A percentile compares a stretch with the other conserved stretches of the same genome.
phyloP scores from a whole-genome alignment of 1,139 yeast genomes.

The Yamadazyma diospyri region DNA sequence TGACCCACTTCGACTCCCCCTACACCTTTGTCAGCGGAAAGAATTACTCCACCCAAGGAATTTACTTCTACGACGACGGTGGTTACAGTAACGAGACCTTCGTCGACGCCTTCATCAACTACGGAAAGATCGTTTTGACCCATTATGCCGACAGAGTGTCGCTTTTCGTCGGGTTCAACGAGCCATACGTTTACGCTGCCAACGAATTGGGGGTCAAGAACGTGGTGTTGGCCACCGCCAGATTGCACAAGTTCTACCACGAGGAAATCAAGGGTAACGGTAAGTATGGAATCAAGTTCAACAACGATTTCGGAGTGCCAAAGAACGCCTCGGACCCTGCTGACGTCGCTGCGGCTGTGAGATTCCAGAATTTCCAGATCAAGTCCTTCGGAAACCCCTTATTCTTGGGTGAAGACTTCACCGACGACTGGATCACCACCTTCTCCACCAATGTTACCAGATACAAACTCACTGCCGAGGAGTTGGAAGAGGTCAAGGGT shows the following conservation, averaged over 20 bases:
- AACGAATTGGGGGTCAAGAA: conserved; percentile 22
- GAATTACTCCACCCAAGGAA: neutral
- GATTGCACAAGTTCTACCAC: conserved; percentile 25
- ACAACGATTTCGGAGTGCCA: conserved; percentile 19
- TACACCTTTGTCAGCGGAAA: conserved; percentile 17
- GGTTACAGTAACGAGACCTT: conserved; percentile 25
- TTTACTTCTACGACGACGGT: conserved; percentile 14
- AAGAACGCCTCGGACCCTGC: conserved; percentile 15
- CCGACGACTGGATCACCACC: conserved; percentile 21
- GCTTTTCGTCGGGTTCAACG: conserved; percentile 31
- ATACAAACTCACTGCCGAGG: conserved; percentile 22
- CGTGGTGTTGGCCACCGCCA: conserved; percentile 26
- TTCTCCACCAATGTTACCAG: conserved; percentile 16
- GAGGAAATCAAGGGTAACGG: conserved; percentile 24
- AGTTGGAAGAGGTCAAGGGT: conserved; percentile 18
- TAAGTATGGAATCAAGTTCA: conserved; percentile 21
- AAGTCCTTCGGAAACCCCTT: conserved; percentile 29
- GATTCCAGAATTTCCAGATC: conserved; percentile 23
- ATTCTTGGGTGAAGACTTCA: conserved; percentile 29
- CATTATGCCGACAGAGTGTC: conserved; percentile 32
- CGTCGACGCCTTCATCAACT: conserved; percentile 28
- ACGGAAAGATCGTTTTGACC: conserved; percentile 28
- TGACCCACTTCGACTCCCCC: conserved; percentile 35
- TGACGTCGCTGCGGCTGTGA: conserved; percentile 23
- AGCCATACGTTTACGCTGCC: conserved; percentile 23